These are phyloP conservation scores for Cryptococcus sp. DNA, from an alignment of 1,284 basidiomycete genomes.

Conservation along the genomic window DNA sequence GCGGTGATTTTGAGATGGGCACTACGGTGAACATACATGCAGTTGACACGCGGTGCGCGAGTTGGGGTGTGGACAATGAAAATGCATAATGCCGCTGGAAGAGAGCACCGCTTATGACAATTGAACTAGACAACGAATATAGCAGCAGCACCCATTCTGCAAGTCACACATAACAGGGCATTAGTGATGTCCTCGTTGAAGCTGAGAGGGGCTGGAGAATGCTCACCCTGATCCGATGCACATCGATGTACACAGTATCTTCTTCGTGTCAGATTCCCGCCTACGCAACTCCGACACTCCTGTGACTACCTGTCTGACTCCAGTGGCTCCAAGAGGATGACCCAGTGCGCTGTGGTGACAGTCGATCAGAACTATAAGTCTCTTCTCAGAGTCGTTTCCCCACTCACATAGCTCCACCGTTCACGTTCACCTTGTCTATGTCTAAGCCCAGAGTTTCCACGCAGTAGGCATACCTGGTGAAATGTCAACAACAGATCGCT, in stretches of 20 bases:
- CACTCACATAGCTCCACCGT: constrained; percentile 71
- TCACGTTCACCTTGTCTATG: constrained; percentile 77
- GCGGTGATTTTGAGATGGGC: too few relatives aligned
- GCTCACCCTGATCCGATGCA: background rate
- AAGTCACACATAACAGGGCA: background rate
- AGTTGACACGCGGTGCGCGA: too few relatives aligned
- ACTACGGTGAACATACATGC: too few relatives aligned
- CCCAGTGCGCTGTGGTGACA: background rate
- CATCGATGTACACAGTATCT: background rate
- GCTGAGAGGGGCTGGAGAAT: too few relatives aligned
- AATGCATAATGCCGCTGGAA: too few relatives aligned
- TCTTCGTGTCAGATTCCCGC: background rate
- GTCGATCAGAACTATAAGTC: background rate
- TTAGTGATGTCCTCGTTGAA: too few relatives aligned
- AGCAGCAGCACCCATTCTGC: background rate
- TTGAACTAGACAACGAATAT: background rate
- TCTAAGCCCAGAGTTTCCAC: constrained; percentile 69
- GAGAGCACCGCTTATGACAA: background rate
- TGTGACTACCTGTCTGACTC: background rate
- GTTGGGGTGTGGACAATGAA: too few relatives aligned
- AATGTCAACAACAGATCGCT: background rate
- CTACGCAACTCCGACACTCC: background rate
- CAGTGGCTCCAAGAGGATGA: background rate
- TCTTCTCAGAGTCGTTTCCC: background rate
- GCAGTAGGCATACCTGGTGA: constrained; percentile 64